Conservation (phyloP, 352 stramenopile genomes). For the Pythium diclinum region DNA sequence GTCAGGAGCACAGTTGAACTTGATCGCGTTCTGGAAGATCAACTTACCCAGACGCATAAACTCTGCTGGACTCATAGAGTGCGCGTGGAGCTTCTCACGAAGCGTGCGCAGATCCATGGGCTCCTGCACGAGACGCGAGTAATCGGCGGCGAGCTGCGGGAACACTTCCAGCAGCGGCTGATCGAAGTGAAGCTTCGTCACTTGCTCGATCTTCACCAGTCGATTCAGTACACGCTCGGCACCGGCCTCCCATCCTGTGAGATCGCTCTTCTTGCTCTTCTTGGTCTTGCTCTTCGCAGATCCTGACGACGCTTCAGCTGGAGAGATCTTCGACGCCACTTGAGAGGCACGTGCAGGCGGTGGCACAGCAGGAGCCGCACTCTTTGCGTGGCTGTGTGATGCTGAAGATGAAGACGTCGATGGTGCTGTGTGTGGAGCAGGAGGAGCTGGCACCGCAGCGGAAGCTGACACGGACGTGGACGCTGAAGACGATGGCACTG, state of each 20-base stretch:
- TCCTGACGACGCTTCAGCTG: slow-evolving; percentile 24
- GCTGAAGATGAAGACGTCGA: slow-evolving; percentile 2
- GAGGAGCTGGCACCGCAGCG: neutral
- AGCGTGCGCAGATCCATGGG: slow-evolving; percentile 82
- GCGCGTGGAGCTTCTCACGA: slow-evolving; percentile 54
- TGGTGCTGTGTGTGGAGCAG: neutral
- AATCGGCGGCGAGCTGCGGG: slow-evolving; percentile 64
- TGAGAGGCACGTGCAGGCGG: neutral
- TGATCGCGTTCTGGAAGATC: slow-evolving; percentile 82
- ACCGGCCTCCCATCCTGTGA: slow-evolving; percentile 64
- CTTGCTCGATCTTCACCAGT: slow-evolving; percentile 74
- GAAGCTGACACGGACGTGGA: neutral
- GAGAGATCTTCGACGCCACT: slow-evolving; percentile 37
- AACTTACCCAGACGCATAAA: slow-evolving; percentile 72
- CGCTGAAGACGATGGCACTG: neutral
- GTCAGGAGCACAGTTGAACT: slow-evolving; percentile 77
- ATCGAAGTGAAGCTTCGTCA: slow-evolving; percentile 79
- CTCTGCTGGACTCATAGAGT: slow-evolving; percentile 42
- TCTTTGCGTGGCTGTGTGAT: neutral
- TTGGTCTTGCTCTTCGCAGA: slow-evolving; percentile 47
- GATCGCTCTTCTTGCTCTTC: slow-evolving; percentile 75
- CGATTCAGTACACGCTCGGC: slow-evolving; percentile 73
- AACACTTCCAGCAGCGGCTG: slow-evolving; percentile 71
- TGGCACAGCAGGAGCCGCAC: neutral
- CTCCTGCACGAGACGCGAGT: slow-evolving; percentile 60